Conservation (phyloP, 1,284 basidiomycete species). For the Grifola frondosa region DNA sequence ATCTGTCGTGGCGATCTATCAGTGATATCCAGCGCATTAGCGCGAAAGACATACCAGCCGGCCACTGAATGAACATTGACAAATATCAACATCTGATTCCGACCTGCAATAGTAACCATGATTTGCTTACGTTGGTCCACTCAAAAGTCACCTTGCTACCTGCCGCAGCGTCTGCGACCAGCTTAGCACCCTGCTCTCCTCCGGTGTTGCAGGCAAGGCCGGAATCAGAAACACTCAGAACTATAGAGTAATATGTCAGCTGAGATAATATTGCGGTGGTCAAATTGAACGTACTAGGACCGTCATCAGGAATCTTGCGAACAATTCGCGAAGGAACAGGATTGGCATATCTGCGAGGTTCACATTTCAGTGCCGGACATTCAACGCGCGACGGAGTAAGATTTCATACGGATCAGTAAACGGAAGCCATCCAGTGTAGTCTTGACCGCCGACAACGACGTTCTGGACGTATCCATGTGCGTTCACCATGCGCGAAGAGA, state of each 20-base stretch:
- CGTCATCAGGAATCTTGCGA: slow-evolving; percentile 33
- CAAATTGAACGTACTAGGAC: slow-evolving; percentile 26
- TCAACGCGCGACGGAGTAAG: slow-evolving; percentile 1
- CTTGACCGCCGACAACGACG: slow-evolving; percentile 22
- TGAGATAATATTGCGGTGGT: background rate
- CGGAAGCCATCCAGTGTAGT: slow-evolving; percentile 30
- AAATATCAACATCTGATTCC: background rate
- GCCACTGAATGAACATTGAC: too few species aligned
- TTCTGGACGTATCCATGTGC: slow-evolving; percentile 29
- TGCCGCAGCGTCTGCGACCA: slow-evolving; percentile 25
- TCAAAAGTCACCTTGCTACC: slow-evolving; percentile 30
- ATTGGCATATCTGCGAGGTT: slow-evolving; percentile 17
- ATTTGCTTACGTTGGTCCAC: slow-evolving; percentile 26
- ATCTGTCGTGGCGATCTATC: slow-evolving; percentile 14
- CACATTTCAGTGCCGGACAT: background rate
- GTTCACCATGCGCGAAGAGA: slow-evolving; percentile 19
- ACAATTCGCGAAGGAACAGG: slow-evolving; percentile 26
- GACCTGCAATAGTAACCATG: background rate
- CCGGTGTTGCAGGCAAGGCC: slow-evolving; percentile 33
- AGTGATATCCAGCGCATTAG: background rate
- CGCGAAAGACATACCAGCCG: too few species aligned
- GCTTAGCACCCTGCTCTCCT: slow-evolving; percentile 25
- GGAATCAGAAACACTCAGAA: slow-evolving; percentile 24
- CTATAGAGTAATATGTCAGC: slow-evolving; percentile 10
- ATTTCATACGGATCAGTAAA: slow-evolving; percentile 26